These are phyloP conservation scores for Fusarium hostae DNA, from an alignment of 2,329 filamentous ascomycete species.

Conservation along the genomic window DNA sequence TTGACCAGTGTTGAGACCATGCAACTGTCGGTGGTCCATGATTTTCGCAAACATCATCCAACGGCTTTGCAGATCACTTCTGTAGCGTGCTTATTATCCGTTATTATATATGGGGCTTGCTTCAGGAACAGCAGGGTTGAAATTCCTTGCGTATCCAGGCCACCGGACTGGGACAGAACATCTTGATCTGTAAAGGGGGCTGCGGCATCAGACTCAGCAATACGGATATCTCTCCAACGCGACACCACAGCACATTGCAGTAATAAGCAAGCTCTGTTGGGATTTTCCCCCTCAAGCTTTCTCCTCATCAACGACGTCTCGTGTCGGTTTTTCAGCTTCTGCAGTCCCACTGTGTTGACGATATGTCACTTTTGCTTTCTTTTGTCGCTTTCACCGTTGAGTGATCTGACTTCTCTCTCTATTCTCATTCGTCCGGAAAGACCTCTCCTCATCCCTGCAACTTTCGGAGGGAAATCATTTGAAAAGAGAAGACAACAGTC, in stretches of 20 bases:
- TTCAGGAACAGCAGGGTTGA: constrained; percentile 3
- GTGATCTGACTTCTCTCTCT: neutral
- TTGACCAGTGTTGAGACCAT: neutral
- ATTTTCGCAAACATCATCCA: neutral
- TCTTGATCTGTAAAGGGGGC: neutral
- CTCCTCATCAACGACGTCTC: neutral
- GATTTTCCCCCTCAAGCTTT: rapidly evolving
- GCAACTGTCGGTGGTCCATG: neutral
- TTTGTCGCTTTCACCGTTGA: neutral
- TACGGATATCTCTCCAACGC: neutral
- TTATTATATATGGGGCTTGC: neutral
- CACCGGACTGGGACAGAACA: neutral
- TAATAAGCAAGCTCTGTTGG: rapidly evolving
- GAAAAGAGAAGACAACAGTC: neutral
- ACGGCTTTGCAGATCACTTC: constrained; percentile 4
- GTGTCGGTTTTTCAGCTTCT: neutral
- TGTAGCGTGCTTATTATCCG: neutral
- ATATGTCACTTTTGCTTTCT: constrained; percentile 8
- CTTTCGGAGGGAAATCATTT: neutral
- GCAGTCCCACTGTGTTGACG: neutral
- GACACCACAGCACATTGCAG: no score
- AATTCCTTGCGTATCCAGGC: neutral
- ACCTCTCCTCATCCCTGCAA: neutral
- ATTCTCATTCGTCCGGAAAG: neutral
- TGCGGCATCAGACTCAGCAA: neutral